Evolutionary conservation across 352 stramenopile species (phyloP).

Genomic region (Pythium folliculosum): DNA sequence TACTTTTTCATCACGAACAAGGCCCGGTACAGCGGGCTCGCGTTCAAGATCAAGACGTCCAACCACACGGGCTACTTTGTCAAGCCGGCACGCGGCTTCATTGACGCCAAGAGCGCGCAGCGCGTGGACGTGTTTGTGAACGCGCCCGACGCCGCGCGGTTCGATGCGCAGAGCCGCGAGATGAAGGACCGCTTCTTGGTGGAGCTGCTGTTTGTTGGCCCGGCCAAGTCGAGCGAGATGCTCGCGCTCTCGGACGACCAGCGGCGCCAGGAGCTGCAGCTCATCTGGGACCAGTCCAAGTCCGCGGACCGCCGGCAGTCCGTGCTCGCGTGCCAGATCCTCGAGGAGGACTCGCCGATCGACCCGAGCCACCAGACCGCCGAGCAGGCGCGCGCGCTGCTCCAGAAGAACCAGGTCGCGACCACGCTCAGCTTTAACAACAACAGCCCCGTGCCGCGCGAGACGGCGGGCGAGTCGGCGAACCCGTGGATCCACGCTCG

Average conservation of each 20-base stretch:
- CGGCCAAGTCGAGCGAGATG: constrained; percentile 41
- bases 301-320: constrained; percentile 14
- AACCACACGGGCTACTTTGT: constrained; percentile 79
- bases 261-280: constrained; percentile 36
- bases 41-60: constrained; percentile 81
- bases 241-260: constrained; percentile 41
- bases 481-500: constrained; percentile 17
- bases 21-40: constrained; percentile 48
- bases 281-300: constrained; percentile 38
- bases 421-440: constrained; percentile 16
- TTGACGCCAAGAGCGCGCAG: constrained; percentile 58
- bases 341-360: constrained; percentile 23
- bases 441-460: constrained; percentile 5
- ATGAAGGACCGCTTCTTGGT: constrained; percentile 72
- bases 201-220: constrained; percentile 57
- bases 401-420: constrained; percentile 25
- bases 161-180: constrained; percentile 50
- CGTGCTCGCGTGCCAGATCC: constrained; percentile 27
- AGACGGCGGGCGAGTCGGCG: constrained; percentile 8
- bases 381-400: constrained; percentile 19
- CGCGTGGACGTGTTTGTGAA: constrained; percentile 63
- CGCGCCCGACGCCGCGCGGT: constrained; percentile 34
- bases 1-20: constrained; percentile 70
- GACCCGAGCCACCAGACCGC: constrained; percentile 22
- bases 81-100: constrained; percentile 65